Base-by-base conservation (phyloP, 116 monocot species). In the Cymodocea nodosa region DNA sequence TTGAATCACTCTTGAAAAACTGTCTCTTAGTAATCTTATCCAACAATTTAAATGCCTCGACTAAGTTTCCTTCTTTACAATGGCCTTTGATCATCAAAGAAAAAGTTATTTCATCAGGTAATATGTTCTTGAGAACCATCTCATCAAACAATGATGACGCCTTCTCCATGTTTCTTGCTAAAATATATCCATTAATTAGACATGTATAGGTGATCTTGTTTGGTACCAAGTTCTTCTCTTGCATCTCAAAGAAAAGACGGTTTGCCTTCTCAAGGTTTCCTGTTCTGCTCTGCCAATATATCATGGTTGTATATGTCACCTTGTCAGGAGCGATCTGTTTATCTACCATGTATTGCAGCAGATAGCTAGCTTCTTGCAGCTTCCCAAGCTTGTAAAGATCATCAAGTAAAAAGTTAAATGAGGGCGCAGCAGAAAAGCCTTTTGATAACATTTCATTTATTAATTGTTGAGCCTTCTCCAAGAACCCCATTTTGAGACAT, bases 331-430 rank as follows among this genome's bases (percentile, higher is more conserved):
- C 62, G n/a, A 94, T 76, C 22, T 76, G 60, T 30, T 82, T 86
- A 22, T 80, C 78, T 50, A 66, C 44, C 89, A 94, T 94, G 22
- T 72, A 19, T 68, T 72, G 62, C 36, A 84, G 58, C 66, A 86
- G 44, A 16, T 82, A 71, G 11, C 10, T 68, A 35, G 85, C 85
- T 71, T 83, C 77, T 64, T 78, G 71, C 48, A 77, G 58, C 51
- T 83, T 90, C 71, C 75, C 76, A 54, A 74, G 77, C 67, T 90
- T 85, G 77, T 83, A 90, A 58, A 83, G 75, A 20, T 80, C 81
- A 70, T 90, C 78, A 57, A 90, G 79, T 63, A 85, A 67, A 30
- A 70, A 81, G 62, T 85, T 90, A 35, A 85, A 90, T 37, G 86
- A 73, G 30, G 71, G 59, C 20, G 73, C 63, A 53, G 60, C 70